These are phyloP conservation scores for Sphagnum fallax DNA, from an alignment of 228 moss, liverwort and hornwort species.

Conservation along the genomic window DNA sequence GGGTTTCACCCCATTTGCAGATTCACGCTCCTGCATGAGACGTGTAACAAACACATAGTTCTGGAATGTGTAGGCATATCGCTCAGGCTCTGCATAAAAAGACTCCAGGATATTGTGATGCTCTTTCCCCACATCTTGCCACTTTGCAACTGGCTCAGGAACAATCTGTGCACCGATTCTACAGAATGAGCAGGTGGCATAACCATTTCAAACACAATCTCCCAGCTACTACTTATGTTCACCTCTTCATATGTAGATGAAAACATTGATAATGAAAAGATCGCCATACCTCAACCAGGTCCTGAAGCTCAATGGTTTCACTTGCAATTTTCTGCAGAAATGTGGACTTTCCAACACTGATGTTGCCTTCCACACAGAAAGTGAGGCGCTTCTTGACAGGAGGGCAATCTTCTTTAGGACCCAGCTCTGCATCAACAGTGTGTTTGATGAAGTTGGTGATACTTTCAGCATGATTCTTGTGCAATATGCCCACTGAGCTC, in stretches of 20 bases:
- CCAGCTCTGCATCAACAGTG: slow-evolving; percentile 60
- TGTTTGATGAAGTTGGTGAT: slow-evolving; percentile 64
- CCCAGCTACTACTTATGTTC: too few relatives aligned
- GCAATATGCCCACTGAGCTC: slow-evolving; percentile 68
- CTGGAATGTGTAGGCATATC: slow-evolving; percentile 86
- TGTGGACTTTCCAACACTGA: slow-evolving; percentile 83
- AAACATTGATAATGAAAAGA: too few relatives aligned
- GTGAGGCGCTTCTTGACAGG: slow-evolving; percentile 55
- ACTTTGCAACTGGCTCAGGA: slow-evolving; percentile 79
- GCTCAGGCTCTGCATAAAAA: slow-evolving; percentile 75
- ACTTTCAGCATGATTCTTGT: slow-evolving; percentile 80
- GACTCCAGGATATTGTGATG: slow-evolving; percentile 87
- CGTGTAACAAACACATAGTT: slow-evolving; percentile 86
- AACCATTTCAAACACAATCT: too few relatives aligned
- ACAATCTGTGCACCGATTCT: slow-evolving; percentile 24
- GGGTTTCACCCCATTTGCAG: slow-evolving; percentile 61
- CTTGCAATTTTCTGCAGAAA: slow-evolving; percentile 79
- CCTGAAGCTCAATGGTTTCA: slow-evolving; percentile 74
- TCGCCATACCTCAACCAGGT: slow-evolving; percentile 59
- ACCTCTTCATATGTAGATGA: too few relatives aligned
- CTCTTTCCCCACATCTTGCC: slow-evolving; percentile 85
- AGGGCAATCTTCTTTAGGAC: slow-evolving; percentile 34
- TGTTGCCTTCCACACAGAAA: slow-evolving; percentile 86
- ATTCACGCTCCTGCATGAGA: slow-evolving; percentile 87
- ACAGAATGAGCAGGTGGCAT: neutral